Evolutionary conservation across 2,329 filamentous ascomycete genomes (phyloP).

Genomic region (Gremmenia infestans): DNA sequence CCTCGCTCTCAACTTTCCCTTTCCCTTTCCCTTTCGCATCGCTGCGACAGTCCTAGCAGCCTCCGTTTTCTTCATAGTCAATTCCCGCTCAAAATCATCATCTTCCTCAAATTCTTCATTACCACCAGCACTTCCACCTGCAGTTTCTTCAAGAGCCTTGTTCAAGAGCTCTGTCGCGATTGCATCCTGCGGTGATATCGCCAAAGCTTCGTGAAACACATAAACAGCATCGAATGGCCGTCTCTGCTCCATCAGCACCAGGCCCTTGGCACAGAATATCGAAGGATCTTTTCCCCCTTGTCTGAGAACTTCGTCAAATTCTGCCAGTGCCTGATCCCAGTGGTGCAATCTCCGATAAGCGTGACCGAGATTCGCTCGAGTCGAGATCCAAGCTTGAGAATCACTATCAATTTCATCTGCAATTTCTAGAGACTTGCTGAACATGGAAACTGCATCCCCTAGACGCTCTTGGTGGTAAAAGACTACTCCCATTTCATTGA

Average conservation of each 20-base stretch:
- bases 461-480: constrained; percentile 85
- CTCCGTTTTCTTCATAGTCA: constrained; percentile 43
- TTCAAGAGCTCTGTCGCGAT: constrained; percentile 74
- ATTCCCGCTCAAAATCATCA: constrained; percentile 50
- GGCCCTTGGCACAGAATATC: constrained; percentile 76
- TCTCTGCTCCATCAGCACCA: constrained; percentile 76
- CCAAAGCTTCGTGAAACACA: constrained; percentile 78
- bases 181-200: constrained; percentile 72
- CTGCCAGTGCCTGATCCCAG: constrained; percentile 65
- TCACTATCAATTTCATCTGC: constrained; percentile 79
- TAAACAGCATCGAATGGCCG: constrained; percentile 72
- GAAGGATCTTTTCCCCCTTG: constrained; percentile 74
- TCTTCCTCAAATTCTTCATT: constrained; percentile 40
- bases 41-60: constrained; percentile 33
- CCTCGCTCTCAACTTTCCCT: constrained; percentile 36
- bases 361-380: constrained; percentile 84
- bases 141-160: constrained; percentile 63
- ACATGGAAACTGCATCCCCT: constrained; percentile 69
- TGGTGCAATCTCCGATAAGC: constrained; percentile 69
- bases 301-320: constrained; percentile 84
- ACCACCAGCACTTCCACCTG: constrained; percentile 31
- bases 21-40: constrained; percentile 36
- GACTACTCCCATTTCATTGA: constrained; percentile 97
- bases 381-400: constrained; percentile 75
- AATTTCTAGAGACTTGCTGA: constrained; percentile 70